Evolutionary conservation across 1,284 basidiomycete species (phyloP), one percentile per base, ranked within the genome.

Genomic region (Austroboletus rostrupii): DNA sequence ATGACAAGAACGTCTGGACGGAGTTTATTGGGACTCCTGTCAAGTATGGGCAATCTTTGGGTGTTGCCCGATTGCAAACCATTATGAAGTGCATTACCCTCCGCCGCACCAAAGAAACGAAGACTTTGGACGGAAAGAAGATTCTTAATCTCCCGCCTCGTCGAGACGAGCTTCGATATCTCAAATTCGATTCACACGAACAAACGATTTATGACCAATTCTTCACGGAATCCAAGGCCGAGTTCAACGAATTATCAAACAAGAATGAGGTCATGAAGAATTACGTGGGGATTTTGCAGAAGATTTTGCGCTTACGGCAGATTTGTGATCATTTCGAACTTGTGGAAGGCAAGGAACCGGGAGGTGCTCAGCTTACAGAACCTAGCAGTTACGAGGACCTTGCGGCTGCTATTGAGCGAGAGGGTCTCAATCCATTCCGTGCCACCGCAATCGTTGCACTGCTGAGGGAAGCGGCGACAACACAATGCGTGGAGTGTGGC

Each of bases 21-120:
- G 88, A 94, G 64, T 94, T 81, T 69, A 93, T 99, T 60, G 92
- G 92, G 43, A 82, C 82, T 1, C 93, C 92, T 1, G 92, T 95
- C 64, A 96, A 97, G 67, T 87, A 85, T 55, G 91, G 90, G 11
- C 93, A 98, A 63, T 79, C 87, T n/a, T 73, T 97, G 36, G 96
- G 95, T 48, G 81, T 98, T 26, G 90, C 86, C 3, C 88, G 95
- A n/a, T 76, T 99, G 19, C 95, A 98, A 71, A 91, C 90, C 37
- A 88, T 99, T 70, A 98, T 99, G 95, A 89, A 92, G 62, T 92
- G 91, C 65, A 89, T 98, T 61, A 96, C 96, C 0, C 80, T 99
- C 10, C 92, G 97, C 10, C 86, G 97, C 35, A 98, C 96, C 19
- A 99, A 99, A 71, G 92, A 97, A 62, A 85, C 86, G 21, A 90